Evolutionary conservation across 2,329 filamentous ascomycete species (phyloP).

Genomic region (Curvularia hawaiiensis): DNA sequence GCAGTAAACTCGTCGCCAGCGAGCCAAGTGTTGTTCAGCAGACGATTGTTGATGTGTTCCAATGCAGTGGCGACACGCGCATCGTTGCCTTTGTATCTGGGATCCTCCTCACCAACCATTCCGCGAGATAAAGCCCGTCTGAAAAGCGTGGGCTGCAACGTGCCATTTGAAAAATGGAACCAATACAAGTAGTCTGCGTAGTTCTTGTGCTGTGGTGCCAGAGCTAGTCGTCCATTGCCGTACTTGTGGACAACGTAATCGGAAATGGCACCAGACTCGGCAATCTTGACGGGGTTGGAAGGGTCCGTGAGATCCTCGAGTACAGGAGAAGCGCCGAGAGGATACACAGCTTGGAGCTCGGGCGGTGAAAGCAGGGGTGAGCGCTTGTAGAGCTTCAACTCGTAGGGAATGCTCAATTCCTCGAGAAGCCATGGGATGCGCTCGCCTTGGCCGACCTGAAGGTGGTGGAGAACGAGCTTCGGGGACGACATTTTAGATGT

Average conservation of each 20-base stretch:
- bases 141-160: slow-evolving; percentile 47
- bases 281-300: slow-evolving; percentile 58
- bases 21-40: slow-evolving; percentile 59
- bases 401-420: slow-evolving; percentile 64
- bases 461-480: slow-evolving; percentile 45
- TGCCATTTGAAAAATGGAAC: slow-evolving; percentile 61
- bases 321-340: slow-evolving; percentile 63
- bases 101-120: slow-evolving; percentile 37
- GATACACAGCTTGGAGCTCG: slow-evolving; percentile 40
- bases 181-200: slow-evolving; percentile 69
- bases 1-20: slow-evolving; percentile 66
- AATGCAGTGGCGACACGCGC: slow-evolving; percentile 50
- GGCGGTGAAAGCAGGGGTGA: slow-evolving; percentile 50
- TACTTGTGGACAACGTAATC: slow-evolving; percentile 67
- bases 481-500: slow-evolving; percentile 24
- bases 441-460: slow-evolving; percentile 63
- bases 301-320: slow-evolving; percentile 58
- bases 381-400: slow-evolving; percentile 54
- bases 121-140: slow-evolving; percentile 34
- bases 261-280: slow-evolving; percentile 64
- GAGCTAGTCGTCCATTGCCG: slow-evolving; percentile 53
- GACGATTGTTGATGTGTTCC: slow-evolving; percentile 54
- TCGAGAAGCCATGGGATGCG: slow-evolving; percentile 69
- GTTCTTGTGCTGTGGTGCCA: slow-evolving; percentile 52
- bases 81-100: slow-evolving; percentile 44